Base-by-base conservation (phyloP, 2,329 filamentous ascomycete genomes). In the Bipolaris sorokiniana region DNA sequence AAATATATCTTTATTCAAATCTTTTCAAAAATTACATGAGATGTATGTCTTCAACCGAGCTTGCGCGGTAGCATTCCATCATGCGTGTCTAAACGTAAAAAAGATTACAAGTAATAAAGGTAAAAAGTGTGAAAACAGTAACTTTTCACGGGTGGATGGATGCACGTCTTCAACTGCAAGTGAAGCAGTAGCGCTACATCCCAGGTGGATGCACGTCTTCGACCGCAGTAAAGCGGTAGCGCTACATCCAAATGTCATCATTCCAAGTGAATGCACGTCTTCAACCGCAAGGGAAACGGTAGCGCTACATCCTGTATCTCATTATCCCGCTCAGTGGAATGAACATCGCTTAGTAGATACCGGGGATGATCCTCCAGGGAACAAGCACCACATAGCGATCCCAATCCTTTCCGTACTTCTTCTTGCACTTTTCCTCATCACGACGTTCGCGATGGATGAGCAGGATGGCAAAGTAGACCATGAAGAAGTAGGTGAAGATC, bases 391-490 rank as follows among this genome's bases (percentile, higher is more conserved):
- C 92, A 78, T 97, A 98, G 78, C 87, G 85, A 62, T 92, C 86
- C 93, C 94, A 98, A 73, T 97, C 92, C 66, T 88, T 88, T 23
- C 93, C 93, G 71, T 98, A 98, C 83, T 98, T 98, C 72, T 85
- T 85, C 62, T 85, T 82, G 77, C 94, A 98, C 82, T 97, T 97
- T 75, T 91, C 90, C 66, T 97, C 93, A 66, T 98, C 94, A 51
- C 94, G 85, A 56, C 87, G 81, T 74, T 96, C 92, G 18, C 94
- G 89, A 75, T 97, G 94, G 51, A 97, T 81, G 10, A 98, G 83
- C 61, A 98, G 79, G 11, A 96, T 80, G 3, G 88, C 92, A 79
- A 98, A 97, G 81, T 97, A 98, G 7, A 96, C 70, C 66, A 97
- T 83, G 79, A 96, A 98, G 75, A 97, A 97, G 81, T 97, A 98